Evolutionary conservation across 2,329 filamentous ascomycete genomes (phyloP).

Genomic region (Scedosporium apiospermum): DNA sequence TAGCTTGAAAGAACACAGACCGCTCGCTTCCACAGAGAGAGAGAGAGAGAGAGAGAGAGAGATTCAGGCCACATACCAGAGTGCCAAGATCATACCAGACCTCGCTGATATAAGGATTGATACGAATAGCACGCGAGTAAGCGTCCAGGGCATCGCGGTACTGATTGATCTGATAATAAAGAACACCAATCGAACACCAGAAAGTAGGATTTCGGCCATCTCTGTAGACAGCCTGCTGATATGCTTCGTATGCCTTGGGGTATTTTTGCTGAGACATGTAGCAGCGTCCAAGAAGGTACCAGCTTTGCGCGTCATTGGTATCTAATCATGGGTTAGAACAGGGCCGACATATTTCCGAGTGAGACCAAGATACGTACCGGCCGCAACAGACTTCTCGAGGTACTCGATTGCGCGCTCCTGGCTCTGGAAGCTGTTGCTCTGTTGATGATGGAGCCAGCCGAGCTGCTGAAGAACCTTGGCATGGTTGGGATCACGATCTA

Average conservation of each 20-base stretch:
- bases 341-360: neutral
- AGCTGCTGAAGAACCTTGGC: slow-evolving; percentile 97
- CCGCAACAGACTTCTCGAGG: slow-evolving; percentile 88
- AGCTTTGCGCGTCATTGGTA: slow-evolving; percentile 91
- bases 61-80: slow-evolving; percentile 52
- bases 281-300: slow-evolving; percentile 94
- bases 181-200: slow-evolving; percentile 97
- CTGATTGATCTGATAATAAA: slow-evolving; percentile 99
- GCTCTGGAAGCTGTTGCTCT: slow-evolving; percentile 81
- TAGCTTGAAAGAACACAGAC: slow-evolving; percentile 13
- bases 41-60: too few relatives aligned
- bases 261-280: slow-evolving; percentile 99
- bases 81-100: slow-evolving; percentile 99
- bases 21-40: neutral
- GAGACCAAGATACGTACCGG: slow-evolving; percentile 49
- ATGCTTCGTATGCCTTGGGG: slow-evolving; percentile 95
- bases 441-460: slow-evolving; percentile 95
- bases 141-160: slow-evolving; percentile 96
- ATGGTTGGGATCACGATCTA: slow-evolving; percentile 90
- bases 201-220: slow-evolving; percentile 97
- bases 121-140: slow-evolving; percentile 88
- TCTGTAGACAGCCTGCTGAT: slow-evolving; percentile 96
- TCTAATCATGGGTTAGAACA: slow-evolving; percentile 45
- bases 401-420: slow-evolving; percentile 97
- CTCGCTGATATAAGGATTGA: slow-evolving; percentile 97